Evolutionary conservation across 257 asterid species (phyloP).

Genomic region (Mentha longifolia): DNA sequence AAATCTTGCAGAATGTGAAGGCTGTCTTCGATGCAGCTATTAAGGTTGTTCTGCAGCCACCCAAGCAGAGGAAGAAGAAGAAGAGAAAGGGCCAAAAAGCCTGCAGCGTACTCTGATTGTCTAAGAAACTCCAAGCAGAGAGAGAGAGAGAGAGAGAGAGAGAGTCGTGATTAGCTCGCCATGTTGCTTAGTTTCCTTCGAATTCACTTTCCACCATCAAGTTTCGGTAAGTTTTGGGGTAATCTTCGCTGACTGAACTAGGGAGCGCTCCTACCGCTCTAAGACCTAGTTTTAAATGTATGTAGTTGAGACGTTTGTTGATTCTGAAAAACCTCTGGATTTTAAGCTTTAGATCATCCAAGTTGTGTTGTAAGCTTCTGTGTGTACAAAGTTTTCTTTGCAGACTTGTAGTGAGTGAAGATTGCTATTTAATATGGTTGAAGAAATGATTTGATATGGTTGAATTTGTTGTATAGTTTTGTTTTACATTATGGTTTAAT

Average conservation of each 20-base stretch:
- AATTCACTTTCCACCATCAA: conserved; percentile 27
- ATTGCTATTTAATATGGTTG: conserved; percentile 8
- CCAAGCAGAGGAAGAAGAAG: conserved; percentile 54
- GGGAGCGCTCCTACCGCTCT: conserved; percentile 29
- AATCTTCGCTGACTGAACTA: conserved; percentile 40
- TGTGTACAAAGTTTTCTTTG: conserved; percentile 29
- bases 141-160: conserved; percentile 15
- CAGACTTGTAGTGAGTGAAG: conserved; percentile 19
- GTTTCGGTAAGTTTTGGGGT: conserved; percentile 26
- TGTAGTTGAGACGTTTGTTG: conserved; percentile 20
- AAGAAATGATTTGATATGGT: not conserved
- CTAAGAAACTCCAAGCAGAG: conserved; percentile 21
- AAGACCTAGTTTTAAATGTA: conserved; percentile 42
- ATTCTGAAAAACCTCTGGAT: conserved; percentile 13
- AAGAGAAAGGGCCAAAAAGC: conserved; percentile 60
- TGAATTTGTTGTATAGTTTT: not conserved
- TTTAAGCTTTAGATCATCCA: conserved; percentile 19
- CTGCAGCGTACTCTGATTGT: conserved; percentile 68
- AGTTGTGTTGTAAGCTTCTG: conserved; percentile 36
- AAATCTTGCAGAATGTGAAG: conserved; percentile 57
- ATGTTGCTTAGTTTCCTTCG: conserved; percentile 25
- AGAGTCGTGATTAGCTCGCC: not conserved
- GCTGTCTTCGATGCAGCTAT: conserved; percentile 62
- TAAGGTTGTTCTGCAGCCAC: conserved; percentile 63
- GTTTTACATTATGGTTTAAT: not conserved